Conservation (phyloP, 2,329 filamentous ascomycete genomes). For the Colletotrichum falcatum region DNA sequence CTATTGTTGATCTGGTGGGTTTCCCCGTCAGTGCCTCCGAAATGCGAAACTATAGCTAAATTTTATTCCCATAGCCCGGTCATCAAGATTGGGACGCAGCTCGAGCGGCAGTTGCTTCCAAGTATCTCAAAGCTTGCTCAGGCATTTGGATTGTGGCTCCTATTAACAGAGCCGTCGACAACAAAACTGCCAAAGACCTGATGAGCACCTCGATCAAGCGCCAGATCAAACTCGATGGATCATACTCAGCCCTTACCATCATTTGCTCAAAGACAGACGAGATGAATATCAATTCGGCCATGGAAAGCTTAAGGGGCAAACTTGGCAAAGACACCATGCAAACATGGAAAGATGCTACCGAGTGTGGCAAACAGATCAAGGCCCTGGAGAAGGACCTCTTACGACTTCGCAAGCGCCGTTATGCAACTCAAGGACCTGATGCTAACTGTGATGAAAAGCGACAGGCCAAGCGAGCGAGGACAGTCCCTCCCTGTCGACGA, state of each 20-base stretch:
- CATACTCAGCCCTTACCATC: conserved; percentile 66
- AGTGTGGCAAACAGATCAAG: not conserved
- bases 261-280: conserved; percentile 74
- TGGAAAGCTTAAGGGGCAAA: conserved; percentile 7
- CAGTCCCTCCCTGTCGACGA: not conserved
- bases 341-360: not conserved
- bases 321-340: not conserved
- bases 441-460: not conserved
- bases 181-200: conserved; percentile 68
- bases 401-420: not conserved
- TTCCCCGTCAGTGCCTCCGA: accelerated
- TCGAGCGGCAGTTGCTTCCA: conserved; percentile 65
- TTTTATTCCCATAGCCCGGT: conserved; percentile 55
- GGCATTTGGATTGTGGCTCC: conserved; percentile 72
- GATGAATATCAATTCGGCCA: conserved; percentile 54
- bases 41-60: conserved; percentile 19
- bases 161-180: conserved; percentile 70
- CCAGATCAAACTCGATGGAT: conserved; percentile 70
- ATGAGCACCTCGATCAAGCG: conserved; percentile 69
- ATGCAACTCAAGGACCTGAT: not conserved
- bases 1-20: conserved; percentile 16
- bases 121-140: conserved; percentile 71
- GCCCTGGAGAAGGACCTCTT: not conserved
- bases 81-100: conserved; percentile 71
- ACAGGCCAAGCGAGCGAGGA: not conserved